Evolutionary conservation across 495 filamentous ascomycete species (phyloP), one percentile per base, ranked within the genome.

Genomic region (Mycothermus thermophilus): DNA sequence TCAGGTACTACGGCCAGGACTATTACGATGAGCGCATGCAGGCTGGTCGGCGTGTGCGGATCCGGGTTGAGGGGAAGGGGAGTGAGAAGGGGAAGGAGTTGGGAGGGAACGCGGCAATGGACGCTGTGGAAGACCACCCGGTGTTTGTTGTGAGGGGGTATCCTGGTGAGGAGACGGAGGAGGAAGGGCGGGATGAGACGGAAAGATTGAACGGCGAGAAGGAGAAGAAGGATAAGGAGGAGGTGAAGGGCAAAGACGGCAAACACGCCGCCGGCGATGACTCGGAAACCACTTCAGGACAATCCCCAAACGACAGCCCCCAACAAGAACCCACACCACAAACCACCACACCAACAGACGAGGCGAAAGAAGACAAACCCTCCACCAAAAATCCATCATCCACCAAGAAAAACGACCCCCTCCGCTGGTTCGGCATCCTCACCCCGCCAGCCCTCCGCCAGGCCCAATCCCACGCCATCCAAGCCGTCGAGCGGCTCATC

Each of bases 1-100:
- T 72, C 32, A 59, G 42, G 69, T 13, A 23, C 30, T 83, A 77
- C 52, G 78, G 77, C 15, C 60, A 60, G 32, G 77, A 81, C 39
- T 69, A 71, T 50, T 86, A 79, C 49, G 79, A 83, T 54, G 71
- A 69, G 41, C 63, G 79, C 32, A 83, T 83, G 78, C 73, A 77
- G 40, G 76, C 80, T 1, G 46, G 53, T 29, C 61, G 63, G 48
- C 54, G 42, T 39, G 27, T 67, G 8, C 21, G 13, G 2, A 40
- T 62, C 12, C 12, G 25, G 4, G 17, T 31, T 12, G 24, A 5
- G 21, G 13, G 17, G 20, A 23, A 8, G 29, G 30, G 6, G 13
- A 19, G 31, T 17, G 23, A 16, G 36, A 34, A n/a, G 32, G 14
- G 14, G 33, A 12, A 8, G 32, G 8, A 15, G 8, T 2, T 12